Evolutionary conservation across 176 grass and related monocot species (phyloP).

Genomic region (Carex pumila): DNA sequence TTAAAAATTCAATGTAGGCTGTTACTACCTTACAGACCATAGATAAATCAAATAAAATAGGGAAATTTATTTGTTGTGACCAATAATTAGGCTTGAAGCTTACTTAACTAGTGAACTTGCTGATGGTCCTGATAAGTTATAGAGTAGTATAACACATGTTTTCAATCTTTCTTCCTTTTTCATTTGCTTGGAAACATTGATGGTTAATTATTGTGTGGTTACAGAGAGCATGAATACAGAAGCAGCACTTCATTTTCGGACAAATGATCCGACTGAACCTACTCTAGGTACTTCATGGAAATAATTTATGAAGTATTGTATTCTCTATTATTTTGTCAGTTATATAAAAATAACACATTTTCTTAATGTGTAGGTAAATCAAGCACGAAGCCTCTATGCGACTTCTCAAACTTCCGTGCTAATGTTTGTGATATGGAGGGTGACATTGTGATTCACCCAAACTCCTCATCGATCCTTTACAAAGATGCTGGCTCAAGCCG

Average conservation of each 20-base stretch:
- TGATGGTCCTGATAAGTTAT: neutral
- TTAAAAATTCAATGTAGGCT: neutral
- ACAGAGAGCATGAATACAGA: conserved; percentile 21
- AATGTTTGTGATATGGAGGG: conserved; percentile 83
- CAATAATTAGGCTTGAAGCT: neutral
- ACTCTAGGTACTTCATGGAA: neutral
- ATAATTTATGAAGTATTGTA: neutral
- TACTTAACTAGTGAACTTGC: neutral
- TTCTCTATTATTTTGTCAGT: neutral
- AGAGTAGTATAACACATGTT: neutral
- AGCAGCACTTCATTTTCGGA: neutral
- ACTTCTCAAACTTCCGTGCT: conserved; percentile 73
- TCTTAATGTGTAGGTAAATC: neutral
- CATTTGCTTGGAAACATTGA: neutral
- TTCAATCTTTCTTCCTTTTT: neutral
- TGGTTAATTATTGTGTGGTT: conserved; percentile 7
- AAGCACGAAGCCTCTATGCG: conserved; percentile 45
- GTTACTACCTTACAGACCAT: neutral
- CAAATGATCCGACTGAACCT: neutral
- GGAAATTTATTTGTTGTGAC: neutral
- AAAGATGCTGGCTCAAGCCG: conserved; percentile 45
- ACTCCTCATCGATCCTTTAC: conserved; percentile 50
- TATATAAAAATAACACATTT: neutral
- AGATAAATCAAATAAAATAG: neutral
- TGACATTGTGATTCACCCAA: conserved; percentile 55